A percentile compares a stretch with the other conserved stretches of the same genome.
Evolutionary conservation across 805 yeast genomes (phyloP).

Genomic region (Lipomyces japonicus): DNA sequence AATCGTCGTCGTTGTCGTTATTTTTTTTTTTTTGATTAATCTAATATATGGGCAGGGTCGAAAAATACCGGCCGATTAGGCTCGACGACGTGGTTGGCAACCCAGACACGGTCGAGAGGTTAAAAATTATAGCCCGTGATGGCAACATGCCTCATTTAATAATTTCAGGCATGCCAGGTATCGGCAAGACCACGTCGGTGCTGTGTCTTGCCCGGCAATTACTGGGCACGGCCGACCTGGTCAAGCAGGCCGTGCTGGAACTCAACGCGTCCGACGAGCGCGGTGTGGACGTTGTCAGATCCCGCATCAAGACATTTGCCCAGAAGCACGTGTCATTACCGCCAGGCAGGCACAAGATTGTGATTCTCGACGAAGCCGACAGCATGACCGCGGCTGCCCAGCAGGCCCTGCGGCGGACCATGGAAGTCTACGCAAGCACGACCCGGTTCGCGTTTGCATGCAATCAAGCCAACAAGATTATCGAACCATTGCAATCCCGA

Average conservation of each 20-base stretch:
- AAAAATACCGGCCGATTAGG: constrained; percentile 81
- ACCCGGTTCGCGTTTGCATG: constrained; percentile 99
- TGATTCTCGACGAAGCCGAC: constrained; percentile 93
- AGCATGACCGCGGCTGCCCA: constrained; percentile 97
- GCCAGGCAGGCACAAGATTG: constrained; percentile 84
- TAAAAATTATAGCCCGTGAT: constrained; percentile 78
- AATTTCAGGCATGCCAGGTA: constrained; percentile 94
- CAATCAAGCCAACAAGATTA: constrained; percentile 88
- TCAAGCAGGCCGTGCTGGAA: constrained; percentile 81
- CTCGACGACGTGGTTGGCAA: constrained; percentile 90
- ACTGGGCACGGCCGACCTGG: constrained; percentile 61
- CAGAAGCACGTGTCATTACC: constrained; percentile 88
- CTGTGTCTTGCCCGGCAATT: constrained; percentile 84
- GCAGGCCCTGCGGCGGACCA: constrained; percentile 87
- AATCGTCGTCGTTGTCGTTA: too few relatives aligned
- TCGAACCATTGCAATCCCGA: constrained; percentile 93
- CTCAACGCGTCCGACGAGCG: constrained; percentile 95
- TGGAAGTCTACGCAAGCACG: constrained; percentile 93
- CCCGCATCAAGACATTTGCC: constrained; percentile 91
- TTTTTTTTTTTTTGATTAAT: neutral
- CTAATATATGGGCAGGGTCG: constrained; percentile 56
- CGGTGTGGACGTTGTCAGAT: constrained; percentile 90
- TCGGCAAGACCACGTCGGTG: constrained; percentile 93
- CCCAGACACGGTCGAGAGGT: constrained; percentile 78
- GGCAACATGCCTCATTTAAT: constrained; percentile 98